Evolutionary conservation across 169 alveolate species (phyloP).

Genomic region (Plasmodium vivax): DNA sequence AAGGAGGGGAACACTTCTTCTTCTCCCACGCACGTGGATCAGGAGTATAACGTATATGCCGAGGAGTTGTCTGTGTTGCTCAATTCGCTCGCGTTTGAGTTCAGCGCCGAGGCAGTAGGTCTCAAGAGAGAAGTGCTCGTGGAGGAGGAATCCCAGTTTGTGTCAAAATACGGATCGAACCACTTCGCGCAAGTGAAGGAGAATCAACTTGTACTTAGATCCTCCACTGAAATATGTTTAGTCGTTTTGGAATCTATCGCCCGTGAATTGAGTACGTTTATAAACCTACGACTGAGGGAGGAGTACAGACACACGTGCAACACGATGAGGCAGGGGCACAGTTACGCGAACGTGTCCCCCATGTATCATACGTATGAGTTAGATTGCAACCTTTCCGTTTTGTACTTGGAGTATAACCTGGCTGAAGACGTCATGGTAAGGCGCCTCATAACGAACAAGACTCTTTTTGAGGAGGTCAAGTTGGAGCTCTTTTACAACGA

Average conservation of each 20-base stretch:
- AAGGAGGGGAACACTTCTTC: neutral
- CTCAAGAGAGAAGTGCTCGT: slow-evolving; percentile 8
- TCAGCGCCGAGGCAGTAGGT: slow-evolving; percentile 31
- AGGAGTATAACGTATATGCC: slow-evolving; percentile 32
- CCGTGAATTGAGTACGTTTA: slow-evolving; percentile 6
- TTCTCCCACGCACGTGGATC: neutral
- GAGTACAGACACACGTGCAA: neutral
- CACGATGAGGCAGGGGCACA: slow-evolving; percentile 2
- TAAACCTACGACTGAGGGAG: slow-evolving; percentile 9
- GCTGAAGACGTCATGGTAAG: slow-evolving; percentile 11
- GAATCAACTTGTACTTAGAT: slow-evolving; percentile 33
- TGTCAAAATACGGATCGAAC: neutral
- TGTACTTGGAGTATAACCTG: slow-evolving; percentile 6
- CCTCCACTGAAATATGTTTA: slow-evolving; percentile 44
- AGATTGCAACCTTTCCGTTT: slow-evolving; percentile 50
- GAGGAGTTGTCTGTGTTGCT: slow-evolving; percentile 66
- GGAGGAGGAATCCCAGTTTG: slow-evolving; percentile 5
- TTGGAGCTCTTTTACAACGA: slow-evolving; percentile 15
- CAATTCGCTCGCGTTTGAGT: slow-evolving; percentile 29
- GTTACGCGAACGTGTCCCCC: slow-evolving; percentile 42
- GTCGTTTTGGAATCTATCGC: slow-evolving; percentile 30
- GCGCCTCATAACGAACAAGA: slow-evolving; percentile 13
- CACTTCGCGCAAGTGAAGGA: slow-evolving; percentile 16
- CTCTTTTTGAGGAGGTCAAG: slow-evolving; percentile 28
- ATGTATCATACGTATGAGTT: slow-evolving; percentile 61